Percentiles rank a stretch among this genome's conserved stretches.
Evolutionary conservation across 768 basidiomycete genomes (phyloP).

Genomic region (Termitomyces sp.): DNA sequence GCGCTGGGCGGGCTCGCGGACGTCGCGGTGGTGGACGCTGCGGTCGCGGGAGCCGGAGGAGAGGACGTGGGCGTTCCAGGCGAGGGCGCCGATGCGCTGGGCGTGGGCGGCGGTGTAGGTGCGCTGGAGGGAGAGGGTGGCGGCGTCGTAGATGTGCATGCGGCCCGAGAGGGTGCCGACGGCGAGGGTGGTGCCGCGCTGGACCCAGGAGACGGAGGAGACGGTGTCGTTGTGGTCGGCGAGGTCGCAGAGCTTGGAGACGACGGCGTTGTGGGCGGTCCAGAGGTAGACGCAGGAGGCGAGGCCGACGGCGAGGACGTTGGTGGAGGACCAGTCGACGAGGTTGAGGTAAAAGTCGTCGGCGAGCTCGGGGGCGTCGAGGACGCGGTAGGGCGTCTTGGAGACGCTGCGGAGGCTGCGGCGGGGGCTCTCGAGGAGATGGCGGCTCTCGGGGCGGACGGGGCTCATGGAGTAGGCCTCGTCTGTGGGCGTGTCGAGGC

Average conservation of each 20-base stretch:
- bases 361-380: constrained; percentile 95
- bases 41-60: constrained; percentile 91
- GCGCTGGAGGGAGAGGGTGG: constrained; percentile 65
- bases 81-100: constrained; percentile 88
- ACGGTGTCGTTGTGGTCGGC: constrained; percentile 62
- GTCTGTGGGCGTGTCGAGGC: constrained; percentile 80
- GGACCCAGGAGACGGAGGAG: constrained; percentile 92
- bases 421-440: constrained; percentile 79
- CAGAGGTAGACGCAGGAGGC: constrained; percentile 93
- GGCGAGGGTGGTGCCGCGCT: constrained; percentile 86
- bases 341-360: constrained; percentile 99
- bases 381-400: constrained; percentile 94
- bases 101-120: constrained; percentile 82
- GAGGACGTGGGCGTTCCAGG: constrained; percentile 88
- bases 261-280: constrained; percentile 91
- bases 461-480: constrained; percentile 90
- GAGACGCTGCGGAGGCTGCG: constrained; percentile 77
- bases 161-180: constrained; percentile 88
- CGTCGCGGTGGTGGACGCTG: constrained; percentile 88
- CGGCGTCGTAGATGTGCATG: constrained; percentile 92
- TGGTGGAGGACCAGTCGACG: constrained; percentile 95
- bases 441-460: constrained; percentile 76
- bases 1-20: constrained; percentile 58
- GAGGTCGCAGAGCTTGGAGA: constrained; percentile 89
- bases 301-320: constrained; percentile 91